Evolutionary conservation across 345 rosid species (phyloP), one percentile per base, ranked within the genome.

Genomic region (Dimocarpus longan): DNA sequence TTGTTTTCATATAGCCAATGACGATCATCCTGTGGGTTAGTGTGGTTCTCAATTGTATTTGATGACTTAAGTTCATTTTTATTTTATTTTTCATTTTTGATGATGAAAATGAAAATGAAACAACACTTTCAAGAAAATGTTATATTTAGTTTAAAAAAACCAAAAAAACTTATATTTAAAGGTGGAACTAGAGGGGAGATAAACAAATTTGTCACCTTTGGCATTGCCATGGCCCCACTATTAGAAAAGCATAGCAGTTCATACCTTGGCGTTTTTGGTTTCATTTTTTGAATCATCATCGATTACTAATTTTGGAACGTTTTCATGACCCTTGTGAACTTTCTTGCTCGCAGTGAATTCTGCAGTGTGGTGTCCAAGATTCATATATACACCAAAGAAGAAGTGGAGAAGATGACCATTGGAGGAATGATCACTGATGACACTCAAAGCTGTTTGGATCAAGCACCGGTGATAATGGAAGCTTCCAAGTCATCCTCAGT

Each of bases 401-500:
- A 95, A 82, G 93, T 95, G 86, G 93, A 88, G 88, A 92, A 93
- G 91, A 89, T 85, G 91, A 90, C 86, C 16, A 22, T 87, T n/a
- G 92, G 93, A 75, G 92, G 93, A 75, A 71, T 73, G 57, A 78
- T 67, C 7, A 84, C 86, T 18, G 99, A 92, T 6, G 99, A 95
- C 74, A 95, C 90, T 44, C 96, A 87, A 82, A 95, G 98, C 87
- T 95, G 97, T 81, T 82, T 95, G 89, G 97, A 95, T 74, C 93
- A 93, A 89, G 92, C 93, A 16, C 90, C 89, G 19, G 73, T 76
- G 50, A 72, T 84, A 65, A 84, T 90, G 84, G 98, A 95, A 87
- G 95, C 86, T 46, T 93, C 98, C 3, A 95, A 93, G 87, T 92
- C 98, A 22, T 92, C 98, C 8, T 93, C 97, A 4, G 98, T 95